These are phyloP conservation scores for Penicillium psychrosexuale DNA, from an alignment of 2,329 filamentous ascomycete species.

Conservation along the genomic window DNA sequence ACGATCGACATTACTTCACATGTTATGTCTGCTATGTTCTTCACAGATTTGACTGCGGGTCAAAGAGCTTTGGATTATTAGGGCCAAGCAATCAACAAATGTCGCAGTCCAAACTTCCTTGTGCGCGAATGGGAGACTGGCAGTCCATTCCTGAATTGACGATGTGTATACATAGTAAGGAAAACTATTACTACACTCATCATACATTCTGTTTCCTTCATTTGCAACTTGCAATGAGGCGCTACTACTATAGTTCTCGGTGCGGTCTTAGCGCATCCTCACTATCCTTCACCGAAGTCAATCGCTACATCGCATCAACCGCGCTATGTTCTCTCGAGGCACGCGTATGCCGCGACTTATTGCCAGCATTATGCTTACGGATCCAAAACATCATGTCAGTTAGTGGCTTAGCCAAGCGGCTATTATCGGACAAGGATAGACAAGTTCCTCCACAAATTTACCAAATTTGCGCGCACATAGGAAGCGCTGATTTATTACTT, in stretches of 20 bases:
- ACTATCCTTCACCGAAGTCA: constrained; percentile 37
- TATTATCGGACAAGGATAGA: background rate
- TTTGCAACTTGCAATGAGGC: constrained; percentile 13
- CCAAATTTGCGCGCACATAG: background rate
- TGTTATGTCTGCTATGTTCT: constrained; percentile 11
- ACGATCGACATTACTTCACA: constrained; percentile 9
- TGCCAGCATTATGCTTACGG: constrained; percentile 3
- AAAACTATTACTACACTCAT: background rate
- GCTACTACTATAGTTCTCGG: constrained; percentile 1
- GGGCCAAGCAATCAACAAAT: background rate
- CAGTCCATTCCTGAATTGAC: background rate
- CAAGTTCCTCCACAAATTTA: background rate
- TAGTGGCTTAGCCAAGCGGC: background rate
- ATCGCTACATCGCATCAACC: background rate
- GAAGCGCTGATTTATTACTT: background rate
- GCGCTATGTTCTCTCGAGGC: constrained; percentile 10
- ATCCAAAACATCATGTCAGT: constrained; percentile 6
- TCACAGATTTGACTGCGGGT: constrained; percentile 5
- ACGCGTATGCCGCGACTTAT: constrained; percentile 3
- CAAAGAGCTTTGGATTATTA: background rate
- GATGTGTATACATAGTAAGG: background rate
- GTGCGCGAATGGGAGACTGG: background rate
- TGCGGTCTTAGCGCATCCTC: constrained; percentile 7
- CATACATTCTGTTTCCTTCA: constrained; percentile 5
- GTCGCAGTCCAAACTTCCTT: too few relatives aligned